Evolutionary conservation across 2,329 filamentous ascomycete species (phyloP).

Genomic region (Xylariaceae sp.): DNA sequence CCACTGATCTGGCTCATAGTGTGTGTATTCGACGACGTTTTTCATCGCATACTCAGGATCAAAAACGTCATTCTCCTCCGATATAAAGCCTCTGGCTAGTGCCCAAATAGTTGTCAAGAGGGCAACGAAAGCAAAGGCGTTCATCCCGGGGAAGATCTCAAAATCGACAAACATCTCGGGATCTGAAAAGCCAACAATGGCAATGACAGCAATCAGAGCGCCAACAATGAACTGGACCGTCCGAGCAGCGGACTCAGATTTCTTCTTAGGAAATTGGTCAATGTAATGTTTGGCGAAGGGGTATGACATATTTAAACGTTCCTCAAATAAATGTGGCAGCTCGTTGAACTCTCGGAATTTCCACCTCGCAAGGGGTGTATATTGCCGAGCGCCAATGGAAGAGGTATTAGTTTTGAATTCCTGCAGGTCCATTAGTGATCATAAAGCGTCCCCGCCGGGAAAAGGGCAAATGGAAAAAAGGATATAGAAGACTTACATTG

Average conservation of each 20-base stretch:
- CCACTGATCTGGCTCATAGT: slow-evolving; percentile 89
- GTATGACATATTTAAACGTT: slow-evolving; percentile 88
- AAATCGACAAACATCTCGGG: slow-evolving; percentile 88
- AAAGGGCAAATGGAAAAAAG: background rate
- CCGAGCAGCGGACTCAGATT: slow-evolving; percentile 77
- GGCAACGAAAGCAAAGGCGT: slow-evolving; percentile 85
- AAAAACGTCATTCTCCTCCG: slow-evolving; percentile 83
- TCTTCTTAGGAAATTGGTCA: slow-evolving; percentile 93
- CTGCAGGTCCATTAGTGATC: slow-evolving; percentile 40
- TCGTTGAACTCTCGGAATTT: slow-evolving; percentile 99
- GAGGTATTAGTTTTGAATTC: slow-evolving; percentile 95
- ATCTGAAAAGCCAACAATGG: slow-evolving; percentile 79
- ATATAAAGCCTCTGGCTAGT: slow-evolving; percentile 74
- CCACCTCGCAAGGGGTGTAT: slow-evolving; percentile 93
- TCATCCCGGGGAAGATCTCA: slow-evolving; percentile 83
- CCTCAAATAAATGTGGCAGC: slow-evolving; percentile 83
- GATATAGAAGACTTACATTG: slow-evolving; percentile 54
- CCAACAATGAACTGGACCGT: slow-evolving; percentile 87
- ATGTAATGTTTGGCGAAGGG: slow-evolving; percentile 89
- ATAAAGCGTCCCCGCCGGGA: background rate
- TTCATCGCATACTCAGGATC: slow-evolving; percentile 86
- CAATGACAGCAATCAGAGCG: slow-evolving; percentile 79
- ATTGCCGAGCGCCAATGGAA: slow-evolving; percentile 80
- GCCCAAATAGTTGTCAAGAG: slow-evolving; percentile 81
- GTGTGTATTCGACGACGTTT: slow-evolving; percentile 87